phyloP scores from a whole-genome alignment of 2,329 filamentous ascomycete genomes.

The Talaromyces rugulosus region DNA sequence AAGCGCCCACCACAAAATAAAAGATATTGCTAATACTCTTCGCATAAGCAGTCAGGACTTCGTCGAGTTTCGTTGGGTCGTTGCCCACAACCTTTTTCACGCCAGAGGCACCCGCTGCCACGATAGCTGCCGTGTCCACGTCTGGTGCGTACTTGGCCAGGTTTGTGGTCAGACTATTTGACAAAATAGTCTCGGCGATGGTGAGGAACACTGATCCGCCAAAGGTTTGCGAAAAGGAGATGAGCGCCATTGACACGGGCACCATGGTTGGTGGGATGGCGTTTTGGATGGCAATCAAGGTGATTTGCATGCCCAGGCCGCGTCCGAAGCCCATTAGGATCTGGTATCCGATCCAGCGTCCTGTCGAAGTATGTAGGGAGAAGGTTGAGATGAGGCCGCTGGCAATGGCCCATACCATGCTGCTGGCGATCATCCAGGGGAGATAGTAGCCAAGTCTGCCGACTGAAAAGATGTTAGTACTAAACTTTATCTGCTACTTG shows the following conservation, averaged over 20 bases:
- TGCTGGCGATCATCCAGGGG: conserved; percentile 22
- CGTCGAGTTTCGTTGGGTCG: background rate
- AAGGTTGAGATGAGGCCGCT: conserved; percentile 30
- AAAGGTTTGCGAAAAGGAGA: conserved; percentile 35
- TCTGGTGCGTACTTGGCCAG: conserved; percentile 24
- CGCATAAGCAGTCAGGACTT: conserved; percentile 6
- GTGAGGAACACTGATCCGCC: conserved; percentile 36
- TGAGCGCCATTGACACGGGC: conserved; percentile 29
- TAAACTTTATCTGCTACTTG: background rate
- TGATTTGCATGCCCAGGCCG: conserved; percentile 27
- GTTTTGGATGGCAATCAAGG: conserved; percentile 33
- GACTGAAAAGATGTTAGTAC: conserved; percentile 15
- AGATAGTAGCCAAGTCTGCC: conserved; percentile 20
- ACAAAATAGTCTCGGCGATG: conserved; percentile 35
- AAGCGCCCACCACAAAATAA: conserved; percentile 8
- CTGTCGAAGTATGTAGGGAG: conserved; percentile 17
- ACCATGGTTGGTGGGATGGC: conserved; percentile 28
- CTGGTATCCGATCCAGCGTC: conserved; percentile 23
- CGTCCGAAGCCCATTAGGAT: conserved; percentile 21
- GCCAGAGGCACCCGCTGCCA: conserved; percentile 34
- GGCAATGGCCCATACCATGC: conserved; percentile 22
- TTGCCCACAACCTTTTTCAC: conserved; percentile 23
- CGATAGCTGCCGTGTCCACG: conserved; percentile 24
- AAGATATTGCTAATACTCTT: conserved; percentile 11
- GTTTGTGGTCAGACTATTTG: conserved; percentile 28